A percentile compares a stretch with the other conserved stretches of the same genome.
These are phyloP conservation scores for Scenedesmus sp. DNA, from an alignment of 163 green algal species.

Conservation along the genomic window DNA sequence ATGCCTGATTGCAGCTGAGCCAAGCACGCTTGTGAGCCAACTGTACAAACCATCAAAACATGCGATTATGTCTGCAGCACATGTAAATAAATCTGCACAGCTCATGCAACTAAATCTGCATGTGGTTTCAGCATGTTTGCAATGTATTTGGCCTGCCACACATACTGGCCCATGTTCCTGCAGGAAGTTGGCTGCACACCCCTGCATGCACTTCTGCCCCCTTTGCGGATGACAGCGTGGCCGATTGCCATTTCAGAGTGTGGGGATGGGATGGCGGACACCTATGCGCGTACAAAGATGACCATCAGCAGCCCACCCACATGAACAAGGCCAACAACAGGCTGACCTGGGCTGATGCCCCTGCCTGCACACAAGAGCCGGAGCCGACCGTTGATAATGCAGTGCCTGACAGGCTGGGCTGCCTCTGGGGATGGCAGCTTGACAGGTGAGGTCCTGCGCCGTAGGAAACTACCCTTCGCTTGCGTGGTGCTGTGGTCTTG, in stretches of 20 bases:
- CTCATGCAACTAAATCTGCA: no score
- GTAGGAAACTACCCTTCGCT: not conserved
- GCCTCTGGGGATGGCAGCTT: slow-evolving; percentile 49
- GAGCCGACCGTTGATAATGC: slow-evolving; percentile 13
- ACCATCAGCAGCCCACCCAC: slow-evolving; percentile 33
- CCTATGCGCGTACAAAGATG: slow-evolving; percentile 43
- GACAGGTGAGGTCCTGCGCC: slow-evolving; percentile 10
- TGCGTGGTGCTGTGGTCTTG: not conserved
- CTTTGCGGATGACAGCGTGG: slow-evolving; percentile 7
- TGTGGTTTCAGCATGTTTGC: no score
- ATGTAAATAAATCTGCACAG: no score
- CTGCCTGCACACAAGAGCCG: slow-evolving; percentile 9
- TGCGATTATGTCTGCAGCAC: no score
- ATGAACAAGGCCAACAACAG: not conserved
- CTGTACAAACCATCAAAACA: no score
- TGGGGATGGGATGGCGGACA: slow-evolving; percentile 19
- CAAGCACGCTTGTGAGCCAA: no score
- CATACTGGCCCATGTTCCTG: not conserved
- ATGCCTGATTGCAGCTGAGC: not conserved
- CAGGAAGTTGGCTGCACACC: slow-evolving; percentile 17
- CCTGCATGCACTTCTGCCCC: slow-evolving; percentile 25
- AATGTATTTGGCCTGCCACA: no score
- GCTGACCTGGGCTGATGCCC: slow-evolving; percentile 32
- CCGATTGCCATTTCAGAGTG: slow-evolving; percentile 18
- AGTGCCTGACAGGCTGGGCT: not conserved